A percentile compares a stretch with the other conserved stretches of the same genome.
These are phyloP conservation scores for Pseudocohnilembus persalinus DNA, from an alignment of 169 alveolate species.

Conservation along the genomic window DNA sequence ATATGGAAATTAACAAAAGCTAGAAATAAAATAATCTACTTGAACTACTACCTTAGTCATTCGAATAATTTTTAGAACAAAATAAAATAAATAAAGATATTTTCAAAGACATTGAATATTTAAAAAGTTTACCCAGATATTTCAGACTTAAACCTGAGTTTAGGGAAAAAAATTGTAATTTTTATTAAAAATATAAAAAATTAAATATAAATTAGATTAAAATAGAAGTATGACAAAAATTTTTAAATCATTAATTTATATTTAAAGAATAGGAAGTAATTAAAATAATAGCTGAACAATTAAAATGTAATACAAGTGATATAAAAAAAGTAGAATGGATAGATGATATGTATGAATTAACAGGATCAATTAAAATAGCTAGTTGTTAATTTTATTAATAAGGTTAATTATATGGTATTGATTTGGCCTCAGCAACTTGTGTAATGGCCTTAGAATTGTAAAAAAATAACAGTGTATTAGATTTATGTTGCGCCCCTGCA, in stretches of 20 bases:
- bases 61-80: background rate
- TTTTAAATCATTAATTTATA: too few relatives aligned
- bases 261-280: background rate
- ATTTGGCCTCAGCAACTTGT: slow-evolving; percentile 25
- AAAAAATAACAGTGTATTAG: slow-evolving; percentile 42
- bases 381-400: slow-evolving; percentile 15
- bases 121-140: background rate
- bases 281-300: too few relatives aligned
- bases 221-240: too few relatives aligned
- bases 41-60: background rate
- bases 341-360: slow-evolving; percentile 1
- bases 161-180: too few relatives aligned
- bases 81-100: too few relatives aligned
- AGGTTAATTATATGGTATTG: slow-evolving; percentile 36
- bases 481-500: slow-evolving; percentile 60
- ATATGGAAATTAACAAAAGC: too few relatives aligned
- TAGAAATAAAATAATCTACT: too few relatives aligned
- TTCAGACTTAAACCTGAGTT: background rate
- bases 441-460: slow-evolving; percentile 24
- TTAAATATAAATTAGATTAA: too few relatives aligned
- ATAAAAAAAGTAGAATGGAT: background rate
- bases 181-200: too few relatives aligned
- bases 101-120: background rate
- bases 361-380: slow-evolving; percentile 18
- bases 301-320: background rate